A percentile compares a stretch with the other conserved stretches of the same genome.
phyloP scores from a whole-genome alignment of 306 rosid genomes.

The Quercus aquifolioides region DNA sequence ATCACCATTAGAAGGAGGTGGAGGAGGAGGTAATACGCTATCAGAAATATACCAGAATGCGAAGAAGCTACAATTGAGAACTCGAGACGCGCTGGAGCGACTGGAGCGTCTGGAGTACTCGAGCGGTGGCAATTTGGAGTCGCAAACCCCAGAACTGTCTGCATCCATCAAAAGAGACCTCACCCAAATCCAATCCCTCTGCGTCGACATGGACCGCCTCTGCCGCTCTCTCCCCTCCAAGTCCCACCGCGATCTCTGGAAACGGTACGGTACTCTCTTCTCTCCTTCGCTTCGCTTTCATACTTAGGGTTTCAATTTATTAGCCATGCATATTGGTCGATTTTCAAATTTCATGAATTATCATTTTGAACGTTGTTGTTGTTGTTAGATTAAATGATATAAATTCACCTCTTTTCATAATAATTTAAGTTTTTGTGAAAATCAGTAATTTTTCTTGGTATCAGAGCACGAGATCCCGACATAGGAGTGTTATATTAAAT shows the following conservation, averaged over 20 bases:
- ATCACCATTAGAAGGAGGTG: conserved; percentile 15
- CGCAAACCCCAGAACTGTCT: conserved; percentile 50
- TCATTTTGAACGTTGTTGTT: too few species aligned
- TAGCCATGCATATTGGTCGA: too few species aligned
- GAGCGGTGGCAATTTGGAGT: conserved; percentile 33
- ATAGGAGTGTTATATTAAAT: too few species aligned
- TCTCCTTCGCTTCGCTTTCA: too few species aligned
- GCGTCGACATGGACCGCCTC: background rate
- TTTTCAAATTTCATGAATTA: too few species aligned
- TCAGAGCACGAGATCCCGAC: too few species aligned
- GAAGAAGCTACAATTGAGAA: conserved; percentile 52
- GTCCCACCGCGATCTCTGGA: conserved; percentile 90
- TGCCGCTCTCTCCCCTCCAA: conserved; percentile 69
- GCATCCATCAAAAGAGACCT: conserved; percentile 50
- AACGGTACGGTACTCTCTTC: conserved; percentile 33
- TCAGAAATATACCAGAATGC: conserved; percentile 79
- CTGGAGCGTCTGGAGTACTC: conserved; percentile 40
- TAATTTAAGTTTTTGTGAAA: too few species aligned
- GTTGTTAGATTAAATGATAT: too few species aligned
- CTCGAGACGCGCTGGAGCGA: conserved; percentile 37
- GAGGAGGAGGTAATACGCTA: conserved; percentile 59
- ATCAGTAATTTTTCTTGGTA: too few species aligned
- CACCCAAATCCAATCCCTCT: too few species aligned
- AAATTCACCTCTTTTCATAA: too few species aligned
- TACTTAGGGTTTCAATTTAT: too few species aligned